Evolutionary conservation across 805 yeast genomes (phyloP).

Genomic region (Nakazawaea holstii): DNA sequence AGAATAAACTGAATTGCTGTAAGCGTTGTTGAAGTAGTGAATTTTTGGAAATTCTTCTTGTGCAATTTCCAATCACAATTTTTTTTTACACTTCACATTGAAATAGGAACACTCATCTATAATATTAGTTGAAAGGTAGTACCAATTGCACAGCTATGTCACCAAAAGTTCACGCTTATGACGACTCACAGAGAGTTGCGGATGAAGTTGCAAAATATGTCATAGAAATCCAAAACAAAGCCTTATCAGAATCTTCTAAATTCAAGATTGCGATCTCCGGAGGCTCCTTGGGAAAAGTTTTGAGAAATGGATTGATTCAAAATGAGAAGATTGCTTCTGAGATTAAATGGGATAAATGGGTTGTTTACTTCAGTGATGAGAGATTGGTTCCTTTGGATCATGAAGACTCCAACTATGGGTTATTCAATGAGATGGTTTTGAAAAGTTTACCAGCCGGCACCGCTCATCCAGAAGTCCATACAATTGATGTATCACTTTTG

Average conservation of each 20-base stretch:
- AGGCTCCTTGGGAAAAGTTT: conserved; percentile 79
- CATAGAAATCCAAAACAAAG: conserved; percentile 55
- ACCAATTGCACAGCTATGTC: conserved; percentile 17
- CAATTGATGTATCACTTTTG: conserved; percentile 61
- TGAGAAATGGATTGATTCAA: conserved; percentile 61
- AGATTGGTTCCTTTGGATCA: conserved; percentile 80
- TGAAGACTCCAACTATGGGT: conserved; percentile 81
- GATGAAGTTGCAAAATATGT: conserved; percentile 59
- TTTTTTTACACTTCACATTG: not conserved
- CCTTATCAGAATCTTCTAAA: conserved; percentile 34
- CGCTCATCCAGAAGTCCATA: conserved; percentile 51
- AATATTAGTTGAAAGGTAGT: no score
- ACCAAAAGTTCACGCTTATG: conserved; percentile 40
- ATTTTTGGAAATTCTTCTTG: not conserved
- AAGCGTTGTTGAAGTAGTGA: no score
- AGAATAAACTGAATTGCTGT: no score
- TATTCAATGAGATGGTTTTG: conserved; percentile 62
- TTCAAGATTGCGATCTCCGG: conserved; percentile 86
- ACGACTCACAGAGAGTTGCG: conserved; percentile 57
- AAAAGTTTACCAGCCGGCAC: conserved; percentile 37
- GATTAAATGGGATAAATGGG: conserved; percentile 71
- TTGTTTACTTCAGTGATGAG: conserved; percentile 85
- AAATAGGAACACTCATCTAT: not conserved
- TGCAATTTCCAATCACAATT: not conserved
- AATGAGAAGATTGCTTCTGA: conserved; percentile 36